Evolutionary conservation across 495 filamentous ascomycete genomes (phyloP).

Genomic region (Trichocladium antarcticum): DNA sequence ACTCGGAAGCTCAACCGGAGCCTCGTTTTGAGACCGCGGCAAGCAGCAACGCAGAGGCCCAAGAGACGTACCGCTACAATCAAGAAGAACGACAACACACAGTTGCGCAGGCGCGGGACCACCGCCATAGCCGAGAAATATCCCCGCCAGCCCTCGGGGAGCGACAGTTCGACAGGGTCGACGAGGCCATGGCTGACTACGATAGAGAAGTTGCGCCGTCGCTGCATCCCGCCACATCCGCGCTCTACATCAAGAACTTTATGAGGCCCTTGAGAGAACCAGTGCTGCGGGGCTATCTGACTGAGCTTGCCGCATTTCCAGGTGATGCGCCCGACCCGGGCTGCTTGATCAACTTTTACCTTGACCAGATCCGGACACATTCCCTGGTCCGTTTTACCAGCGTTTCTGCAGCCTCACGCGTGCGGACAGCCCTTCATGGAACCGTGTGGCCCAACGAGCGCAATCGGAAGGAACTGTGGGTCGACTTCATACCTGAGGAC

Average conservation of each 20-base stretch:
- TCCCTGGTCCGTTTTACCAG: slow-evolving; percentile 64
- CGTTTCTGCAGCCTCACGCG: slow-evolving; percentile 61
- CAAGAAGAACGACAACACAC: not conserved
- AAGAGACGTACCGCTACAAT: not conserved
- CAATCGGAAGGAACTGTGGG: slow-evolving; percentile 73
- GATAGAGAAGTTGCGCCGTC: slow-evolving; percentile 48
- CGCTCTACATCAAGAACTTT: slow-evolving; percentile 83
- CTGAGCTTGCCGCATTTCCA: slow-evolving; percentile 52
- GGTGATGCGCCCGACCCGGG: slow-evolving; percentile 38
- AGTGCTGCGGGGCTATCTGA: slow-evolving; percentile 54
- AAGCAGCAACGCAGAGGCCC: slow-evolving; percentile 3
- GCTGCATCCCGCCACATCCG: slow-evolving; percentile 69
- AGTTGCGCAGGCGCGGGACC: not conserved
- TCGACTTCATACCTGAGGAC: slow-evolving; percentile 79
- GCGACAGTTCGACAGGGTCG: not conserved
- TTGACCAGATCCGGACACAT: slow-evolving; percentile 80
- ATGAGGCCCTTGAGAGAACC: slow-evolving; percentile 70
- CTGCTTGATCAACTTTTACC: slow-evolving; percentile 55
- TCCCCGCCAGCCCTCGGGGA: not conserved
- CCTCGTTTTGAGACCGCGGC: not conserved
- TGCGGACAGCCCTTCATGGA: slow-evolving; percentile 64
- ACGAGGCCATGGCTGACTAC: slow-evolving; percentile 17
- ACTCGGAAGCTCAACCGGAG: not conserved
- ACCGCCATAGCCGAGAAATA: not conserved
- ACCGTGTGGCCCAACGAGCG: slow-evolving; percentile 79